Conservation (phyloP, 768 basidiomycete genomes). For the Phanerochaete sordida region DNA sequence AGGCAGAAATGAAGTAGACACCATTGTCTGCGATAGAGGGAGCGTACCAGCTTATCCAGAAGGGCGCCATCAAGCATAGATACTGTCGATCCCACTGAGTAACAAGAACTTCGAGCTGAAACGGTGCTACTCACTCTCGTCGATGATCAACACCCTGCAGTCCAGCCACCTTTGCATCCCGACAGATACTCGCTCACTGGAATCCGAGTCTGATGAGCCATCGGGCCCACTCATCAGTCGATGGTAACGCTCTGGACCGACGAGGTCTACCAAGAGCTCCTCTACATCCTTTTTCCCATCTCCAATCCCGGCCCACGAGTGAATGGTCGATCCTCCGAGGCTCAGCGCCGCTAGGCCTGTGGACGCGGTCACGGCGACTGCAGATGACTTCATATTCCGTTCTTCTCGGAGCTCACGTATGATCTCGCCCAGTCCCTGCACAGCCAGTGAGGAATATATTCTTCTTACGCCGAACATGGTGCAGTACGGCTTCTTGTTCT, state of each 20-base stretch:
- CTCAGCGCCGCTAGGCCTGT: slow-evolving; percentile 78
- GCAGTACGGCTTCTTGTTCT: slow-evolving; percentile 47
- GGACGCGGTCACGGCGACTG: slow-evolving; percentile 71
- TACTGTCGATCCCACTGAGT: slow-evolving; percentile 42
- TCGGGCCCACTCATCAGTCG: not conserved
- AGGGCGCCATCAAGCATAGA: slow-evolving; percentile 82
- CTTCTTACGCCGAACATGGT: slow-evolving; percentile 51
- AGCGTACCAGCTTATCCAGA: slow-evolving; percentile 73
- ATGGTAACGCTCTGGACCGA: not conserved
- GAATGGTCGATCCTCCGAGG: slow-evolving; percentile 75
- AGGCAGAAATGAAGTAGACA: not conserved
- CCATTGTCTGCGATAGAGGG: not conserved
- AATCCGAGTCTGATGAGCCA: not conserved
- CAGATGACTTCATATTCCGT: not conserved
- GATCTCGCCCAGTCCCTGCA: slow-evolving; percentile 83
- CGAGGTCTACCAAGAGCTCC: not conserved
- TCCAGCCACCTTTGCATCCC: slow-evolving; percentile 51
- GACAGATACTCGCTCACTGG: not conserved
- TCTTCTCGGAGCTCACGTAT: slow-evolving; percentile 44
- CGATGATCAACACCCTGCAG: slow-evolving; percentile 68
- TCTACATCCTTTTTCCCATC: slow-evolving; percentile 43
- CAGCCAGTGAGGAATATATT: slow-evolving; percentile 85
- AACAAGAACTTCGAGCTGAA: not conserved
- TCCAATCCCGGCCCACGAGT: slow-evolving; percentile 84
- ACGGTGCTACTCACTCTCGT: slow-evolving; percentile 55